These are phyloP conservation scores for Suillus fuscotomentosus DNA, from an alignment of 768 basidiomycete genomes.

Conservation along the genomic window DNA sequence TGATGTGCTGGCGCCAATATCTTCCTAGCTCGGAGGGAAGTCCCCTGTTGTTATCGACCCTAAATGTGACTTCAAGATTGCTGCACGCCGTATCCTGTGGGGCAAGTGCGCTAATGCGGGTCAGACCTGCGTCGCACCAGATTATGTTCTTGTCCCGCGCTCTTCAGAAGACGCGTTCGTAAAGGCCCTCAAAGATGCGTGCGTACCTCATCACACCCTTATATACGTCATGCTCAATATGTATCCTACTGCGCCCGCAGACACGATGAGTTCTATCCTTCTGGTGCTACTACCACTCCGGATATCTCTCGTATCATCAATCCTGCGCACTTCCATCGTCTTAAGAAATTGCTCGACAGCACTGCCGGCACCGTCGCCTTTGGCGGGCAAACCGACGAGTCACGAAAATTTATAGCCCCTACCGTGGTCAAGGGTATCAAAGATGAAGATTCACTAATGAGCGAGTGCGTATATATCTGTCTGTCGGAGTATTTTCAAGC, in stretches of 20 bases:
- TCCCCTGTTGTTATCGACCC: constrained; percentile 76
- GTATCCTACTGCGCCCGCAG: constrained; percentile 7
- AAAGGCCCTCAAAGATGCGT: constrained; percentile 43
- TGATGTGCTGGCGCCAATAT: not conserved
- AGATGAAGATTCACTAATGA: constrained; percentile 70
- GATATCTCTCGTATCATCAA: constrained; percentile 54
- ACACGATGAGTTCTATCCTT: constrained; percentile 37
- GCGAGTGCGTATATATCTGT: constrained; percentile 50
- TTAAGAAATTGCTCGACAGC: constrained; percentile 60
- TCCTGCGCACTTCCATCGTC: constrained; percentile 50
- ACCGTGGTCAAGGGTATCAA: constrained; percentile 68
- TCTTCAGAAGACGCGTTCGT: constrained; percentile 38
- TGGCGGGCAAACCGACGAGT: constrained; percentile 62
- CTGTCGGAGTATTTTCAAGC: not conserved
- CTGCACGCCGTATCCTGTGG: constrained; percentile 77
- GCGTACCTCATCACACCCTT: constrained; percentile 16
- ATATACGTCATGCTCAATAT: not conserved
- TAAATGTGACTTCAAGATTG: constrained; percentile 58
- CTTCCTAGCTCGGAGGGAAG: constrained; percentile 62
- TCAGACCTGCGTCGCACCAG: constrained; percentile 69
- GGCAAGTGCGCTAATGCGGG: constrained; percentile 80
- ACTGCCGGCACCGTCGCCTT: constrained; percentile 65
- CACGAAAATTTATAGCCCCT: constrained; percentile 63
- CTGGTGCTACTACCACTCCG: constrained; percentile 40
- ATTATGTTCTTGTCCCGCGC: constrained; percentile 48